These are phyloP conservation scores for Escovopsis sp. DNA, from an alignment of 2,329 filamentous ascomycete species.

Conservation along the genomic window DNA sequence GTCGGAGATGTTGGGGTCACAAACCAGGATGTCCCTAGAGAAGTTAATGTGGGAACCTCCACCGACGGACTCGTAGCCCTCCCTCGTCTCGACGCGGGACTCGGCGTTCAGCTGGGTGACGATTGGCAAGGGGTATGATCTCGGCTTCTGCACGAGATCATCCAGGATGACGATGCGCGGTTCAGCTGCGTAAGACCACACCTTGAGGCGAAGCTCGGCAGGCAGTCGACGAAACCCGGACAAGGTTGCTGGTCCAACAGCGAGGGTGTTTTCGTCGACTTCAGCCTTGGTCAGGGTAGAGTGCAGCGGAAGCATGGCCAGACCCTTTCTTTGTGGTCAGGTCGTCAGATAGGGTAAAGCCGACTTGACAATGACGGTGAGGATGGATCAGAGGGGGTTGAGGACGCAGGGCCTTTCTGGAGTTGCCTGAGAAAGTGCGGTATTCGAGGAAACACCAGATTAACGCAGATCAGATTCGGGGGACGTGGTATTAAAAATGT, in stretches of 20 bases:
- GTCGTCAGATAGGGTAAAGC: too few species aligned
- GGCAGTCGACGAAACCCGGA: conserved; percentile 18
- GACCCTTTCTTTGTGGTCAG: background rate
- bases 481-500: too few species aligned
- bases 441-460: too few species aligned
- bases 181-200: conserved; percentile 23
- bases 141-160: conserved; percentile 17
- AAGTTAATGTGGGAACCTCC: conserved; percentile 23
- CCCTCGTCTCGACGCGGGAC: conserved; percentile 19
- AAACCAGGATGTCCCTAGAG: conserved; percentile 22
- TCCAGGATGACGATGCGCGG: conserved; percentile 22
- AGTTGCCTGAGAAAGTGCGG: too few species aligned
- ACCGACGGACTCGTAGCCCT: conserved; percentile 21
- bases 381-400: too few species aligned
- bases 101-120: conserved; percentile 23
- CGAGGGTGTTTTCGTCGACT: conserved; percentile 1
- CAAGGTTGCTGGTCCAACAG: conserved; percentile 1
- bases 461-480: too few species aligned
- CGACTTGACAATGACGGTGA: too few species aligned
- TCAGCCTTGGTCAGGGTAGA: conserved; percentile 3
- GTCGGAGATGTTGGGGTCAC: conserved; percentile 22
- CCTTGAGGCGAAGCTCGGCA: conserved; percentile 22
- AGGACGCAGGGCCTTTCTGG: too few species aligned
- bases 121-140: conserved; percentile 19
- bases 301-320: conserved; percentile 4